These are phyloP conservation scores for Papiliotrema laurentii DNA, from an alignment of 1,284 basidiomycete species.

Conservation along the genomic window DNA sequence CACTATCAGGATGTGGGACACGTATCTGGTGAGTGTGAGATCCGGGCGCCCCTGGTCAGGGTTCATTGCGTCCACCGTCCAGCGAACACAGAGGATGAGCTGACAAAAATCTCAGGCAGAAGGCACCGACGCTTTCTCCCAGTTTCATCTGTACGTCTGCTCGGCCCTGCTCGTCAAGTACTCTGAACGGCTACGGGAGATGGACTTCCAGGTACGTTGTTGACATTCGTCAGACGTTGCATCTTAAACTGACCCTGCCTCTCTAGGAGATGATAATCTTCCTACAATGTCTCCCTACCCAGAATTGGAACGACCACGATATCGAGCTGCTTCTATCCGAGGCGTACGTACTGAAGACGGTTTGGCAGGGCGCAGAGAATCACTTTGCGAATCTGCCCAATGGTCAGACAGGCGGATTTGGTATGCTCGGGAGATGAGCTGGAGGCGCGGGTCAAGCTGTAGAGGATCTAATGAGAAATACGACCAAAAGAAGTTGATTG, in stretches of 20 bases:
- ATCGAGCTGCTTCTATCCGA: constrained; percentile 92
- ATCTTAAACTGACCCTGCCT: neutral
- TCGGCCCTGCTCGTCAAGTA: constrained; percentile 89
- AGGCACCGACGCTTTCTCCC: constrained; percentile 89
- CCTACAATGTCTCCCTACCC: constrained; percentile 90
- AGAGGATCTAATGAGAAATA: neutral
- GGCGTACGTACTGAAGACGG: constrained; percentile 89
- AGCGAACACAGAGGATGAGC: constrained; percentile 2
- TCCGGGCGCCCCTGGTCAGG: neutral
- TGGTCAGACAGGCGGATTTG: constrained; percentile 25
- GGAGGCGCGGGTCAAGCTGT: neutral
- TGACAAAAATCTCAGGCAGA: constrained; percentile 69
- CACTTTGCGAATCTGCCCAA: constrained; percentile 59
- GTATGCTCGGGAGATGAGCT: constrained; percentile 42
- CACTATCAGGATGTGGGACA: constrained; percentile 98
- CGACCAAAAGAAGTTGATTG: neutral
- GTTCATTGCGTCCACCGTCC: too few relatives aligned
- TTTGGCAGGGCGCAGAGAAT: constrained; percentile 91
- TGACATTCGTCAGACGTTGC: neutral
- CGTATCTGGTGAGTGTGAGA: constrained; percentile 71
- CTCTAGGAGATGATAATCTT: constrained; percentile 96
- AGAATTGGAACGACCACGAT: constrained; percentile 91
- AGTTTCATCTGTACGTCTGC: constrained; percentile 95
- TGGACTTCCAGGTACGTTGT: constrained; percentile 85
- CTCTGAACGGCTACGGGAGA: constrained; percentile 80